These are phyloP conservation scores for Pythium folliculosum DNA, from an alignment of 352 stramenopile species.

Conservation along the genomic window DNA sequence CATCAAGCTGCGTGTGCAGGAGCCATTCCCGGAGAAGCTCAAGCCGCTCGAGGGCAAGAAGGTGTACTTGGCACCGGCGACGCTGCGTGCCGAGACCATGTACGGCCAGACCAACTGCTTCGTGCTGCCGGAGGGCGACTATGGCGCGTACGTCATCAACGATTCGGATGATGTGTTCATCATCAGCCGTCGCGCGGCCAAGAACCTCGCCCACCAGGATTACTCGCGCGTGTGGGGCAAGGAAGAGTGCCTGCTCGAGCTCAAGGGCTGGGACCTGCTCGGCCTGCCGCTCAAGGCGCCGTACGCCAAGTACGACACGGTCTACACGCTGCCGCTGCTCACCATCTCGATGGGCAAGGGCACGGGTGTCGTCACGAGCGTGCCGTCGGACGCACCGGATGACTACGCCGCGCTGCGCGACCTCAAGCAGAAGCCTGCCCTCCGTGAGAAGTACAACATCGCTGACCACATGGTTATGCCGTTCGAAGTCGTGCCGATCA, in stretches of 20 bases:
- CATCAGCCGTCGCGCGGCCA: slow-evolving; percentile 92
- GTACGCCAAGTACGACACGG: slow-evolving; percentile 96
- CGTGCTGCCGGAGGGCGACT: slow-evolving; percentile 98
- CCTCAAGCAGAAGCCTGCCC: slow-evolving; percentile 98
- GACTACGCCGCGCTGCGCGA: slow-evolving; percentile 99
- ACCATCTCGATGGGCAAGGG: slow-evolving; percentile 99
- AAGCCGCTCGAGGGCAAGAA: slow-evolving; percentile 81
- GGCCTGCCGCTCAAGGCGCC: slow-evolving; percentile 95
- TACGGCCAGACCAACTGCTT: slow-evolving; percentile 99
- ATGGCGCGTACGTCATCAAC: slow-evolving; percentile 97
- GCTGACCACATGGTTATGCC: slow-evolving; percentile 98
- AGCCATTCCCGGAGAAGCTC: slow-evolving; percentile 81
- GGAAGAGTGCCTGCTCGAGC: slow-evolving; percentile 85
- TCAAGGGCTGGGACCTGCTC: slow-evolving; percentile 97
- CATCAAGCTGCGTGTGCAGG: slow-evolving; percentile 95
- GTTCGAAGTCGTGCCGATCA: slow-evolving; percentile 99
- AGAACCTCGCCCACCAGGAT: slow-evolving; percentile 96
- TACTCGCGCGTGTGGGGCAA: slow-evolving; percentile 88
- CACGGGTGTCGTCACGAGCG: slow-evolving; percentile 98
- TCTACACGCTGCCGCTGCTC: slow-evolving; percentile 99
- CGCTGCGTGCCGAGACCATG: slow-evolving; percentile 99
- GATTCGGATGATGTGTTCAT: slow-evolving; percentile 95
- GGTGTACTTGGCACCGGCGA: slow-evolving; percentile 98
- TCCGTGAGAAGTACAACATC: slow-evolving; percentile 98
- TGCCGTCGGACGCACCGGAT: slow-evolving; percentile 98